Percentiles rank a stretch among this genome's conserved stretches.
These are phyloP conservation scores for Tolypocladium inflatum DNA, from an alignment of 2,329 filamentous ascomycete genomes.

Conservation along the genomic window DNA sequence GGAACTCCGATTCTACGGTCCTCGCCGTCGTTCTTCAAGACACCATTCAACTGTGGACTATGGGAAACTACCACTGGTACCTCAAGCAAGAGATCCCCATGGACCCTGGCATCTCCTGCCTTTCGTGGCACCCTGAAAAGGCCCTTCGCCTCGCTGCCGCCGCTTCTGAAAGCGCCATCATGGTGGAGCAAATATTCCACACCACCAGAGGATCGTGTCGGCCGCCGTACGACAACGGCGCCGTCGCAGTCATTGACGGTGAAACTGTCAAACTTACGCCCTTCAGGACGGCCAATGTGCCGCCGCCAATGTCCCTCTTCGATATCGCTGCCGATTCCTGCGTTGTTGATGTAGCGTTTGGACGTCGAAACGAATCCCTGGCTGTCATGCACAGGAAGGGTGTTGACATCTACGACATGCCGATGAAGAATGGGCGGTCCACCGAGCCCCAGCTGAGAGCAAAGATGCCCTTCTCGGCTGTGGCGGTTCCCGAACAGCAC, in stretches of 20 bases:
- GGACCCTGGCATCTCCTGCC: conserved; percentile 17
- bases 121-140: conserved; percentile 83
- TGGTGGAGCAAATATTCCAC: conserved; percentile 59
- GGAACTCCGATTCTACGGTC: conserved; percentile 90
- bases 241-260: conserved; percentile 79
- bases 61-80: conserved; percentile 97
- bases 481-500: conserved; percentile 9
- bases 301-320: conserved; percentile 84
- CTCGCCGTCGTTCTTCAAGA: conserved; percentile 70
- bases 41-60: conserved; percentile 88
- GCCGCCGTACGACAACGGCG: conserved; percentile 67
- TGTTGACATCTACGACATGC: conserved; percentile 63
- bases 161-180: conserved; percentile 39
- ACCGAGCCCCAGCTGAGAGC: conserved; percentile 30
- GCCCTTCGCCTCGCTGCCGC: conserved; percentile 56
- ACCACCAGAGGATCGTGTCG: conserved; percentile 59
- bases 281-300: conserved; percentile 72
- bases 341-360: conserved; percentile 67
- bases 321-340: conserved; percentile 56
- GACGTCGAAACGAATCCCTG: conserved; percentile 52
- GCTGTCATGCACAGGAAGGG: conserved; percentile 61
- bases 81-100: conserved; percentile 77
- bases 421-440: conserved; percentile 46
- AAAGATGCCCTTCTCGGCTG: conserved; percentile 27
- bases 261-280: conserved; percentile 73